A percentile compares a stretch with the other conserved stretches of the same genome.
Conservation (phyloP, 140 eudicot species). For the Bidens hawaiensis region DNA sequence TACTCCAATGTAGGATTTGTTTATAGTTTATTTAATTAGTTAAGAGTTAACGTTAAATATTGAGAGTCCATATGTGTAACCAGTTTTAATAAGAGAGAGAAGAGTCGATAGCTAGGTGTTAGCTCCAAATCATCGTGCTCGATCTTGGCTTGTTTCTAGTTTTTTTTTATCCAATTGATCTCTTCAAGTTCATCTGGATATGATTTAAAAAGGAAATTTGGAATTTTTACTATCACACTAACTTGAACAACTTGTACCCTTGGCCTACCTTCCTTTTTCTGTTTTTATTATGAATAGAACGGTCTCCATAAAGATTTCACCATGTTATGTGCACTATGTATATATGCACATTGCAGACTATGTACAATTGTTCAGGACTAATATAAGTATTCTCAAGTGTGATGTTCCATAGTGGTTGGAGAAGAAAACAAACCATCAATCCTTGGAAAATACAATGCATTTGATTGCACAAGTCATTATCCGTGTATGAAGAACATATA, state of each 20-base stretch:
- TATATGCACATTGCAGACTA: too few species aligned
- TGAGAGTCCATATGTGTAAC: too few species aligned
- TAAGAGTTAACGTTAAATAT: too few species aligned
- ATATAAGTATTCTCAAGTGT: not conserved
- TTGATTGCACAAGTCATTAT: not conserved
- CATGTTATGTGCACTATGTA: too few species aligned
- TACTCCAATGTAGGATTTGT: too few species aligned
- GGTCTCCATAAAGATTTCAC: too few species aligned
- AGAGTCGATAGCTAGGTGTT: too few species aligned
- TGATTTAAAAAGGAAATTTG: not conserved
- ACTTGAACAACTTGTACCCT: not conserved
- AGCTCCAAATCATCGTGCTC: too few species aligned
- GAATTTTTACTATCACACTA: not conserved
- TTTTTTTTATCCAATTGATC: too few species aligned
- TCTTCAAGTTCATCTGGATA: not conserved
- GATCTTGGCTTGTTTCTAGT: too few species aligned
- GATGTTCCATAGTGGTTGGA: not conserved
- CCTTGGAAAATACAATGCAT: not conserved
- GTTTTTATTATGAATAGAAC: not conserved
- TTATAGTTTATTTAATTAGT: too few species aligned
- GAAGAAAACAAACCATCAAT: not conserved
- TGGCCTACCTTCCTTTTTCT: not conserved
- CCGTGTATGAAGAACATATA: not conserved
- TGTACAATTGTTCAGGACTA: not conserved
- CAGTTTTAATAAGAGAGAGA: too few species aligned